Percentiles rank a stretch among this genome's conserved stretches.
Evolutionary conservation across 2,329 filamentous ascomycete species (phyloP).

Genomic region (Diaporthe sp.): DNA sequence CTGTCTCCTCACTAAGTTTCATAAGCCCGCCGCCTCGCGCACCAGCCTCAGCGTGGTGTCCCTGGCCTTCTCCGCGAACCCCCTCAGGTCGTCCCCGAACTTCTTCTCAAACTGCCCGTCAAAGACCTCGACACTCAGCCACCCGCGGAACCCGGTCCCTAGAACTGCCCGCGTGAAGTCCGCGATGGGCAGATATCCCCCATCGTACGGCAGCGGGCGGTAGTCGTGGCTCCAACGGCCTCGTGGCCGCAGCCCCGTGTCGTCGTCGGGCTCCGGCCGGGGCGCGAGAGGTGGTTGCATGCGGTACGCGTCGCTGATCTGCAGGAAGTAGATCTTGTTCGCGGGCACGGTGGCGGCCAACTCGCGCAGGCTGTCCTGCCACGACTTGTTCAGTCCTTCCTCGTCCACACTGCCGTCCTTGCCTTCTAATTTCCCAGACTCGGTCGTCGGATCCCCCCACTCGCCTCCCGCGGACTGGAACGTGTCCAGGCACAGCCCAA

Average conservation of each 20-base stretch:
- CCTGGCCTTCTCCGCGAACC: conserved; percentile 46
- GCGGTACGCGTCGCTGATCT: conserved; percentile 82
- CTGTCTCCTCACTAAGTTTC: background rate
- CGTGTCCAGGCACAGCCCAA: conserved; percentile 83
- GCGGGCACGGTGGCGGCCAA: conserved; percentile 70
- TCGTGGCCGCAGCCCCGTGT: conserved; percentile 69
- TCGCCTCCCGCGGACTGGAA: conserved; percentile 82
- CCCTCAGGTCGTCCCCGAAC: conserved; percentile 48
- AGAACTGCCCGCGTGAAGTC: conserved; percentile 76
- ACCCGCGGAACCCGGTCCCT: conserved; percentile 65
- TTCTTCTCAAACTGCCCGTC: conserved; percentile 50
- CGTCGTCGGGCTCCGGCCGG: conserved; percentile 53
- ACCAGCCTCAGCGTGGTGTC: conserved; percentile 32
- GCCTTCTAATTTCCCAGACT: conserved; percentile 68
- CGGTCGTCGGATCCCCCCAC: conserved; percentile 78
- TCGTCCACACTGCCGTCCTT: conserved; percentile 44
- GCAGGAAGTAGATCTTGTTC: conserved; percentile 81
- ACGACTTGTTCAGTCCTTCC: conserved; percentile 64
- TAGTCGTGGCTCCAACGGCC: conserved; percentile 80
- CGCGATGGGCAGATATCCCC: conserved; percentile 78
- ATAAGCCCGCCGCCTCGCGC: conserved; percentile 32
- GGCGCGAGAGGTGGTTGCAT: conserved; percentile 67
- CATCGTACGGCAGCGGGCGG: conserved; percentile 77
- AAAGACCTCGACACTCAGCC: conserved; percentile 50
- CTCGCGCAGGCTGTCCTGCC: conserved; percentile 66